phyloP scores from a whole-genome alignment of 768 basidiomycete genomes.

The Pulveroboletus sp. region DNA sequence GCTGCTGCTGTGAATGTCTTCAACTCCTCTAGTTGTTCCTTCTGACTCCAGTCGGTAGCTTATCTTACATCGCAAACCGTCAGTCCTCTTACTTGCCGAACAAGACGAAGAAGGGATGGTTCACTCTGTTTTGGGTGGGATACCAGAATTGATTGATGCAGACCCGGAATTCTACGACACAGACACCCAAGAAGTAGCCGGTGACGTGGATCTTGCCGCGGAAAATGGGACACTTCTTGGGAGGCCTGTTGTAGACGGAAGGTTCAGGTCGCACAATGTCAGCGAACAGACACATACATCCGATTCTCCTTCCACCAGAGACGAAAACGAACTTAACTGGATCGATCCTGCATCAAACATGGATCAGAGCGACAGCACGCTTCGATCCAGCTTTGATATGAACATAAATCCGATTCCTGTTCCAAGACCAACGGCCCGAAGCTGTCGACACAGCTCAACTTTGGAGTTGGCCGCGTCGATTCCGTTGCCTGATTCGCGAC shows the following conservation, averaged over 20 bases:
- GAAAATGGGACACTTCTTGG: background rate
- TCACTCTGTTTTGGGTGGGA: conserved; percentile 64
- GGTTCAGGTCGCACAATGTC: background rate
- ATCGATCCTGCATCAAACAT: background rate
- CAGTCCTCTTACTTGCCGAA: conserved; percentile 55
- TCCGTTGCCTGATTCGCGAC: conserved; percentile 20
- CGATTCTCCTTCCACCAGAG: background rate
- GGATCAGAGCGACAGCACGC: background rate
- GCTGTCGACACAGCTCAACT: background rate
- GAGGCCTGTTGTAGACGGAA: background rate
- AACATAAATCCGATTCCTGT: background rate
- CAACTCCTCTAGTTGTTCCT: background rate
- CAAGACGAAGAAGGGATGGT: conserved; percentile 82
- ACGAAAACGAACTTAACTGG: background rate
- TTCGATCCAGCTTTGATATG: background rate
- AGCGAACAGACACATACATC: background rate
- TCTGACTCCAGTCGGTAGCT: conserved; percentile 44
- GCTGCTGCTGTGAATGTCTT: conserved; percentile 63
- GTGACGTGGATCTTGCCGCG: background rate
- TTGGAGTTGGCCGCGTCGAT: conserved; percentile 16
- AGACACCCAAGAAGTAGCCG: background rate
- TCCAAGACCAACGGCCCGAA: background rate
- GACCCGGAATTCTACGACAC: conserved; percentile 1
- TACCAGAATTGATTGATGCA: conserved; percentile 47
- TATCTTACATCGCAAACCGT: conserved; percentile 65